These are phyloP conservation scores for Leccinum subgranulosum DNA, from an alignment of 768 basidiomycete species.

Conservation along the genomic window DNA sequence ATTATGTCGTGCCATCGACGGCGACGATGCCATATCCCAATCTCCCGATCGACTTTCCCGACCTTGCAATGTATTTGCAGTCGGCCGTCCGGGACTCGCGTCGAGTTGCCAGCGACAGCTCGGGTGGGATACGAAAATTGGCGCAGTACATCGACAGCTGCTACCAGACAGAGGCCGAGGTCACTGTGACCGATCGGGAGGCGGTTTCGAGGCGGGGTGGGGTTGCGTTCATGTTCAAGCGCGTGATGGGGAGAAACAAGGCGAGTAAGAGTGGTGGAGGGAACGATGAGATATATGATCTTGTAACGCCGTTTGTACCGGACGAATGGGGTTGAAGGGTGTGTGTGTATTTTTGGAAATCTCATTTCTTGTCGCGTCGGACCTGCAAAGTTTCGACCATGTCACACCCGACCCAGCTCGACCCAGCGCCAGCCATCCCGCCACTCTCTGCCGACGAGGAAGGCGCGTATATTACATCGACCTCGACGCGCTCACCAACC, in stretches of 20 bases:
- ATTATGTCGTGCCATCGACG: conserved; percentile 67
- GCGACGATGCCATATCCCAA: conserved; percentile 59
- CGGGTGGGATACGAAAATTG: conserved; percentile 60
- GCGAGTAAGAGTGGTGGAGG: conserved; percentile 46
- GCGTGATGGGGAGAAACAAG: conserved; percentile 53
- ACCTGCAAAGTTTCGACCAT: background rate
- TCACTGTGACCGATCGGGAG: conserved; percentile 30
- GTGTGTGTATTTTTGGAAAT: background rate
- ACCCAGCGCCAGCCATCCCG: conserved; percentile 31
- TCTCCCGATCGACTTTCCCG: conserved; percentile 73
- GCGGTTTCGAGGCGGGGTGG: conserved; percentile 40
- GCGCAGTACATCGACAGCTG: conserved; percentile 67
- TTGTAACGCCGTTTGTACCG: conserved; percentile 78
- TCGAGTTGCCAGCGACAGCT: conserved; percentile 53
- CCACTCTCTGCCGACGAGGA: conserved; percentile 61
- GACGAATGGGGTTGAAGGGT: conserved; percentile 62
- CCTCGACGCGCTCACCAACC: conserved; percentile 11
- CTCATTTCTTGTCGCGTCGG: background rate
- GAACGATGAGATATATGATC: conserved; percentile 78
- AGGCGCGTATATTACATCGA: conserved; percentile 35
- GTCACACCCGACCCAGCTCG: conserved; percentile 7
- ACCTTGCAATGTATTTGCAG: conserved; percentile 72
- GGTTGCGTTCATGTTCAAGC: conserved; percentile 55
- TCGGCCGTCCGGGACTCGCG: conserved; percentile 69
- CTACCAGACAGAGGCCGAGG: conserved; percentile 49